phyloP scores from a whole-genome alignment of 108 stramenopile genomes.

The Tribonema minus region DNA sequence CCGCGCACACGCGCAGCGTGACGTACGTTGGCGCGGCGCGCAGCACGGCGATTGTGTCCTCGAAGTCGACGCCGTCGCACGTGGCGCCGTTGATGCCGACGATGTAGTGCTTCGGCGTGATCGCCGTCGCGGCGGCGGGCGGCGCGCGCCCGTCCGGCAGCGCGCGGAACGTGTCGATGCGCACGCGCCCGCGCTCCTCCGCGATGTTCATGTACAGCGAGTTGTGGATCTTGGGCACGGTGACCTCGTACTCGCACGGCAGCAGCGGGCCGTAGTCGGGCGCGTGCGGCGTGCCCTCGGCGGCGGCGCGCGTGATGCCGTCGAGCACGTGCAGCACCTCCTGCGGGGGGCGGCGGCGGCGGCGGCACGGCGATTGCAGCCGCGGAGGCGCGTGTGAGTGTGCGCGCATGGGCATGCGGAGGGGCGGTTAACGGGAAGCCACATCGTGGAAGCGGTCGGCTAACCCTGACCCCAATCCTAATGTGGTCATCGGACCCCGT shows the following conservation, averaged over 20 bases:
- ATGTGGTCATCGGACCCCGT: too few species aligned
- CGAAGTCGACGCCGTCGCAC: not conserved
- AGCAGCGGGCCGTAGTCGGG: too few species aligned
- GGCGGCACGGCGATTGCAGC: too few species aligned
- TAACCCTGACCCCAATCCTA: too few species aligned
- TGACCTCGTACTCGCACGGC: constrained; percentile 2
- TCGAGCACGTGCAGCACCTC: too few species aligned
- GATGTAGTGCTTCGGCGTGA: not conserved
- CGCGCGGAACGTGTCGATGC: constrained; percentile 1
- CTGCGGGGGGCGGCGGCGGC: too few species aligned
- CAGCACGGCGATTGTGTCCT: not conserved
- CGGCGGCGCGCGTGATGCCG: too few species aligned
- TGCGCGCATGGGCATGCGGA: too few species aligned
- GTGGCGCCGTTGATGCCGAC: constrained; percentile 18
- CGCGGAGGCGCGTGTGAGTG: too few species aligned
- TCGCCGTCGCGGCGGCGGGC: not conserved
- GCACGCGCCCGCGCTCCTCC: not conserved
- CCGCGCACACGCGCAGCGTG: constrained; percentile 5
- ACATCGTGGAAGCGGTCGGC: too few species aligned
- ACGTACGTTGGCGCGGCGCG: constrained; percentile 8
- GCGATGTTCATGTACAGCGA: constrained; percentile 34
- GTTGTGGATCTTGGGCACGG: constrained; percentile 2
- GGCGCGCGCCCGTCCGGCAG: constrained; percentile 8
- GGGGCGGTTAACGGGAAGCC: too few species aligned
- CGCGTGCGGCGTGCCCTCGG: too few species aligned